Base-by-base conservation (phyloP, 1,284 basidiomycete species). In the Boletus hoseneyae region DNA sequence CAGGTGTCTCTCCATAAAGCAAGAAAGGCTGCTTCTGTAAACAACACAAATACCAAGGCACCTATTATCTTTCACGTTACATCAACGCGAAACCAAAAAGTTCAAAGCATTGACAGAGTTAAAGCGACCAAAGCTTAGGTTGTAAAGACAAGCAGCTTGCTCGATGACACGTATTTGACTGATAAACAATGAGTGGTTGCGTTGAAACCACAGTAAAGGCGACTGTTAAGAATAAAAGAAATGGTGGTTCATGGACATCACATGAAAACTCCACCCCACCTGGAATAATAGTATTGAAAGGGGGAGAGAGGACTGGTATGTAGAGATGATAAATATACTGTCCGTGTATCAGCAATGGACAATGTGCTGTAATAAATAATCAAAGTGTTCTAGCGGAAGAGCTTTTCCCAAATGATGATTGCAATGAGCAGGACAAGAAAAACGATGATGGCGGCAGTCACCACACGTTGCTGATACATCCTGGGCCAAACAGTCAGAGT, bases 401-500 rank as follows among this genome's bases (percentile, higher is more conserved):
- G 68, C 63, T 90, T 90, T 63, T 80, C 79, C 80, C 83, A 90
- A 11, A 87, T 65, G 48, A 90, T 84, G 55, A 90, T 71, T 43
- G 69, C 71, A 53, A 90, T 88, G 50, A 90, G 77, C 6, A 89
- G 61, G 47, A 89, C 66, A 35, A 90, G 82, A 18, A 90, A 77
- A 53, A 73, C 62, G 46, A 90, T 80, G 56, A 90, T 90, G 39
- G 78, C 80, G 15, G 66, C 80, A 9, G 85, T 90, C 36, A 89
- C 76, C 33, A 83, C 73, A 41, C 86, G 83, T 58, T 90, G 87
- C 64, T 89, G 84, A 65, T 89, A 88, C 88, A 90, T 89, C 70
- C 88, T 90, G 48, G 30, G 53, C 41, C 53, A 70, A 71, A 56
- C 51, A 48, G 53, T 64, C 48, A 59, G 53, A 39, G 46, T 38